Conservation (phyloP, 75 land plant species). For the Pinus taeda region DNA sequence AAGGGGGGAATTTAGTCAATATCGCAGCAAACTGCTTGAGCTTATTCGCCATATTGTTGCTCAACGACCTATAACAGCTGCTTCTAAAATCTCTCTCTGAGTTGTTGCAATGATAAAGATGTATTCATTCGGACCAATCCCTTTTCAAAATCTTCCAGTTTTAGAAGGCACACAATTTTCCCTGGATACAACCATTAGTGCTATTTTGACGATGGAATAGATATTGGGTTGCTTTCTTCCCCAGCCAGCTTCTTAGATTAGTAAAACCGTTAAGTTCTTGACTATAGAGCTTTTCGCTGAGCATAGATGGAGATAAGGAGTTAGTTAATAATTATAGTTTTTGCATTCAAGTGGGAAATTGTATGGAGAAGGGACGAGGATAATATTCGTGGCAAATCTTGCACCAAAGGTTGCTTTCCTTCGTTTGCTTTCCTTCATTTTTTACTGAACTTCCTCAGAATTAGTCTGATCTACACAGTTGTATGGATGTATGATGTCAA, state of each 20-base stretch:
- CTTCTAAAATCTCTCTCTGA: constrained; percentile 65
- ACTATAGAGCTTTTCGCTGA: not conserved
- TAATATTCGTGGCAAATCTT: constrained; percentile 57
- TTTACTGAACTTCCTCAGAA: constrained; percentile 47
- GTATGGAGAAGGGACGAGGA: constrained; percentile 49
- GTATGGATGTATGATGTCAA: constrained; percentile 58
- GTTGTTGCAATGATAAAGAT: constrained; percentile 32
- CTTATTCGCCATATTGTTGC: constrained; percentile 55
- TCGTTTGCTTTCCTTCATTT: constrained; percentile 62
- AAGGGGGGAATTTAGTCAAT: constrained; percentile 72
- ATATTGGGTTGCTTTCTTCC: constrained; percentile 51
- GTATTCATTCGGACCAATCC: constrained; percentile 9
- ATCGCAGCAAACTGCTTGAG: constrained; percentile 81
- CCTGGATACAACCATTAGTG: constrained; percentile 64
- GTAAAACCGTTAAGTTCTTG: constrained; percentile 30
- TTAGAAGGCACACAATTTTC: constrained; percentile 75
- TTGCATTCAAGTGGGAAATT: constrained; percentile 28
- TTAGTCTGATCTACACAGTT: constrained; percentile 45
- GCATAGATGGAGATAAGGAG: not conserved
- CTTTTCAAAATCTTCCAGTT: constrained; percentile 55
- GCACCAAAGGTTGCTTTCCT: no score
- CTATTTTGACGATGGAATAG: constrained; percentile 57
- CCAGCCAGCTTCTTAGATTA: constrained; percentile 51
- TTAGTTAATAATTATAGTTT: not conserved
- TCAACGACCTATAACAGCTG: no score